These are phyloP conservation scores for Solanum tarapatanum DNA, from an alignment of 257 asterid genomes.

Conservation along the genomic window DNA sequence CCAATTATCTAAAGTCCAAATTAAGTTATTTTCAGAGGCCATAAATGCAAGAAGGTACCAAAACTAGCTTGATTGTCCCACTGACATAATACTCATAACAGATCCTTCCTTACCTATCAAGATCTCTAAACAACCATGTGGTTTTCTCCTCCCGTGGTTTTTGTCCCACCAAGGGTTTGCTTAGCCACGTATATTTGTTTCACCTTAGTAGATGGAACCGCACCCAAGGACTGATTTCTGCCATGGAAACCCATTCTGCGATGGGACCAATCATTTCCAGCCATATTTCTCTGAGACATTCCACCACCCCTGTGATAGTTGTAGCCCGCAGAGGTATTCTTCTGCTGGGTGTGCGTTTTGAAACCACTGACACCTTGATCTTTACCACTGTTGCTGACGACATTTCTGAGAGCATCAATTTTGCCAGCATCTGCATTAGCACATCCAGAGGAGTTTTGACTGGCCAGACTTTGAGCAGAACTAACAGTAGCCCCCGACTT, in stretches of 20 bases:
- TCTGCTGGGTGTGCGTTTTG: constrained; percentile 34
- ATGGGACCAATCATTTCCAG: constrained; percentile 56
- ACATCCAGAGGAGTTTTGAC: constrained; percentile 28
- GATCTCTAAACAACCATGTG: not conserved
- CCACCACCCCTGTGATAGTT: constrained; percentile 51
- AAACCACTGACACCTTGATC: constrained; percentile 22
- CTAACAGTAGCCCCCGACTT: constrained; percentile 21
- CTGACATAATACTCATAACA: not conserved
- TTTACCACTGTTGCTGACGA: constrained; percentile 14
- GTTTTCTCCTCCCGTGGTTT: constrained; percentile 27
- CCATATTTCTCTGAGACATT: constrained; percentile 36
- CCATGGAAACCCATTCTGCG: constrained; percentile 74
- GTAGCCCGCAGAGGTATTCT: constrained; percentile 31
- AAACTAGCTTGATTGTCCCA: not conserved
- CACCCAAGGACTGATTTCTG: constrained; percentile 47
- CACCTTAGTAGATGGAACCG: constrained; percentile 45
- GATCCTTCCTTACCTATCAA: not conserved
- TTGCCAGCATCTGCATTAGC: constrained; percentile 30
- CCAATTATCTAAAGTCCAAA: not conserved
- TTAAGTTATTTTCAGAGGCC: not conserved
- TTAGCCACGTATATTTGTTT: constrained; percentile 89
- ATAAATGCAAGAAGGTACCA: not conserved
- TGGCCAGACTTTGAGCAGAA: constrained; percentile 23
- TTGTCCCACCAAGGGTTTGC: constrained; percentile 39
- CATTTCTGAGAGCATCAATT: constrained; percentile 13